Percentiles rank a stretch among this genome's conserved stretches.
Evolutionary conservation across 2,329 filamentous ascomycete genomes (phyloP).

Genomic region (Tetracladium maxilliforme): DNA sequence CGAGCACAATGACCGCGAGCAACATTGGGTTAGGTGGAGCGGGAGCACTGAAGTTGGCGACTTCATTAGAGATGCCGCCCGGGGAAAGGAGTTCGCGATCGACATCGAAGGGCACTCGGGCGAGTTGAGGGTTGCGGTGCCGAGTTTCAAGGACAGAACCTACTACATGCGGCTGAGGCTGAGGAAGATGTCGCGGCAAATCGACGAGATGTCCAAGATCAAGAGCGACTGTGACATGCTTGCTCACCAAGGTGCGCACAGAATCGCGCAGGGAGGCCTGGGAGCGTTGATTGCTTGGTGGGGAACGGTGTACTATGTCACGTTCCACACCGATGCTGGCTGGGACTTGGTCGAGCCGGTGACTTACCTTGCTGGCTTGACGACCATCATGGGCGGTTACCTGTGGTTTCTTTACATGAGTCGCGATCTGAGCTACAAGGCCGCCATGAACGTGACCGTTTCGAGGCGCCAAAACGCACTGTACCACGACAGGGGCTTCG

Average conservation of each 20-base stretch:
- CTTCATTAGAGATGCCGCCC: constrained; percentile 80
- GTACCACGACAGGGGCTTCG: constrained; percentile 63
- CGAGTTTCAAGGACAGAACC: constrained; percentile 80
- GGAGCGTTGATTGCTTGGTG: constrained; percentile 63
- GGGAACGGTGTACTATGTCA: constrained; percentile 63
- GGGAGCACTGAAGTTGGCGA: constrained; percentile 82
- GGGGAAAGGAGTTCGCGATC: constrained; percentile 72
- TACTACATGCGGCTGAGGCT: constrained; percentile 71
- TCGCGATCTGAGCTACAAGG: constrained; percentile 74
- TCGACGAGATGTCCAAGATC: constrained; percentile 54
- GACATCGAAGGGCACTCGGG: constrained; percentile 57
- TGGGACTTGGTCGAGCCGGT: constrained; percentile 90
- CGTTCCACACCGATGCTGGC: constrained; percentile 59
- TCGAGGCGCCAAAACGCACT: constrained; percentile 61
- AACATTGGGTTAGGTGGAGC: too few species aligned
- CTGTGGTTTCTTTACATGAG: constrained; percentile 92
- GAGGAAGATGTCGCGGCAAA: constrained; percentile 52
- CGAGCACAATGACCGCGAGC: constrained; percentile 23
- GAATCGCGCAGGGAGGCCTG: constrained; percentile 69
- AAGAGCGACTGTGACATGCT: constrained; percentile 71
- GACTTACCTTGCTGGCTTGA: constrained; percentile 77
- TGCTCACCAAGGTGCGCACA: constrained; percentile 64
- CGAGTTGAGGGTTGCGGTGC: constrained; percentile 67
- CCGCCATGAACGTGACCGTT: constrained; percentile 77
- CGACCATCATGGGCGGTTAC: constrained; percentile 78